Percentiles rank a stretch among this genome's conserved stretches.
These are phyloP conservation scores for Cerrena zonata DNA, from an alignment of 1,284 basidiomycete genomes.

Conservation along the genomic window DNA sequence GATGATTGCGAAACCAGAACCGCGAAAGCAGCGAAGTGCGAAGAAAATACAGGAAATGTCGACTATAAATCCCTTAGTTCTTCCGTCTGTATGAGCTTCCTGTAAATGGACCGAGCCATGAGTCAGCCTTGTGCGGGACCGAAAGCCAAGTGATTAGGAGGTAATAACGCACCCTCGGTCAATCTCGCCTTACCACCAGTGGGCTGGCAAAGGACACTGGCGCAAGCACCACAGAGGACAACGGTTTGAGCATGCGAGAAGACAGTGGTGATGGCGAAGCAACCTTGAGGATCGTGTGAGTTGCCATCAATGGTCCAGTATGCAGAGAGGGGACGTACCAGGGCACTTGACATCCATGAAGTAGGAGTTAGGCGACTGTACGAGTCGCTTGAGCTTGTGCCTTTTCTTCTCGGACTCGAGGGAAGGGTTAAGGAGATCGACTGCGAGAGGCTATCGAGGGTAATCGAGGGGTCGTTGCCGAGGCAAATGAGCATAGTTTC, in stretches of 20 bases:
- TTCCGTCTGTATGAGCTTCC: conserved; percentile 85
- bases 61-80: conserved; percentile 45
- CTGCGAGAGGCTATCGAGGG: conserved; percentile 93
- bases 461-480: neutral
- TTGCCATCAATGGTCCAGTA: neutral
- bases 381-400: conserved; percentile 99
- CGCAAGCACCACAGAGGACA: conserved; percentile 88
- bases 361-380: conserved; percentile 96
- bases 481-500: conserved; percentile 12
- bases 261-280: conserved; percentile 91
- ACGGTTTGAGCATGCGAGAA: conserved; percentile 95
- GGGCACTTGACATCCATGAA: conserved; percentile 99
- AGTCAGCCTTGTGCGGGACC: no score
- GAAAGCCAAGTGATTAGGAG: conserved; percentile 1
- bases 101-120: conserved; percentile 29
- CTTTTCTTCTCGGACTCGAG: conserved; percentile 80
- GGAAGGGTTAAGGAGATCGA: conserved; percentile 97
- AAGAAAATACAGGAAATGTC: conserved; percentile 1
- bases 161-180: conserved; percentile 79
- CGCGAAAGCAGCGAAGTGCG: neutral
- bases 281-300: conserved; percentile 48
- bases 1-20: conserved; percentile 1
- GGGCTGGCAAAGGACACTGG: conserved; percentile 94
- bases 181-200: conserved; percentile 98
- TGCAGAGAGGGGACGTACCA: no score